phyloP scores from a whole-genome alignment of 2,329 filamentous ascomycete species.

The Stylonectria norvegica region DNA sequence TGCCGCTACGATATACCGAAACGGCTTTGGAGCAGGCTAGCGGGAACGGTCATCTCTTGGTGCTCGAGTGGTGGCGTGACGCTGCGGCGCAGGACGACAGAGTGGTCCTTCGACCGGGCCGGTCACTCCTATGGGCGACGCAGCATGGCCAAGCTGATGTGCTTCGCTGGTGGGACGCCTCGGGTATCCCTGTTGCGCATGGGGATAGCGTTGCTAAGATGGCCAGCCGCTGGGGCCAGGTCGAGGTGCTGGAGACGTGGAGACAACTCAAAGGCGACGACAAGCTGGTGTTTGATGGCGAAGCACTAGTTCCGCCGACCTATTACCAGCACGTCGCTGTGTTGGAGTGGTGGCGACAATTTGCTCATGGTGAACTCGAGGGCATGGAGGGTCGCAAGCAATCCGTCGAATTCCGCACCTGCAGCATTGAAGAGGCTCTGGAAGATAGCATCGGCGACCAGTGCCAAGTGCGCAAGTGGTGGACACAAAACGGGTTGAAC shows the following conservation, averaged over 20 bases:
- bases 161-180: slow-evolving; percentile 84
- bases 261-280: slow-evolving; percentile 63
- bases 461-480: slow-evolving; percentile 76
- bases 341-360: slow-evolving; percentile 87
- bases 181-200: slow-evolving; percentile 73
- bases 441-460: slow-evolving; percentile 80
- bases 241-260: slow-evolving; percentile 81
- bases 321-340: slow-evolving; percentile 81
- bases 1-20: slow-evolving; percentile 82
- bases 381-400: slow-evolving; percentile 56
- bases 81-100: slow-evolving; percentile 58
- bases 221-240: slow-evolving; percentile 80
- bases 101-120: slow-evolving; percentile 71
- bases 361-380: slow-evolving; percentile 53
- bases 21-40: slow-evolving; percentile 84
- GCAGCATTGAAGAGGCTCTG: slow-evolving; percentile 90
- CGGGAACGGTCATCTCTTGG: slow-evolving; percentile 75
- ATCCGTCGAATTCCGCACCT: slow-evolving; percentile 87
- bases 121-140: slow-evolving; percentile 77
- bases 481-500: slow-evolving; percentile 80
- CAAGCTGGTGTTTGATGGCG: slow-evolving; percentile 71
- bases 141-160: slow-evolving; percentile 76
- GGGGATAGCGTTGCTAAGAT: slow-evolving; percentile 80
- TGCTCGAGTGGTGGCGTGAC: slow-evolving; percentile 91
- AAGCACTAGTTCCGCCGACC: slow-evolving; percentile 81